phyloP scores from a whole-genome alignment of 331 rosid species.

The Cydonia oblonga region DNA sequence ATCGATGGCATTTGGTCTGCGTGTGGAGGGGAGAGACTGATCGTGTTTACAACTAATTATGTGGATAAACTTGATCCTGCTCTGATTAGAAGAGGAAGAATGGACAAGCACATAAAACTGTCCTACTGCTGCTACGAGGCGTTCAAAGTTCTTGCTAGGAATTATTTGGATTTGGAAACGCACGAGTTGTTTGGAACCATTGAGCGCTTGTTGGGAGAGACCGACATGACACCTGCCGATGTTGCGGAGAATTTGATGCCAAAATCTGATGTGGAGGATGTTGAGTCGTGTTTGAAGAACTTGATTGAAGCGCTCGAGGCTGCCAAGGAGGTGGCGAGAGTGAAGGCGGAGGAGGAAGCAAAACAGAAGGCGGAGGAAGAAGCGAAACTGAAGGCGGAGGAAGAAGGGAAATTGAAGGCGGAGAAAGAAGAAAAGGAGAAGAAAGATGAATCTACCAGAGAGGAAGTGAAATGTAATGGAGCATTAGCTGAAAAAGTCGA shows the following conservation, averaged over 20 bases:
- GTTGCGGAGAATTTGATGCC: constrained; percentile 90
- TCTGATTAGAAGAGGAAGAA: constrained; percentile 60
- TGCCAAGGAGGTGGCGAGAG: neutral
- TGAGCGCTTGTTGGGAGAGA: constrained; percentile 13
- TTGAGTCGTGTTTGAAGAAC: constrained; percentile 18
- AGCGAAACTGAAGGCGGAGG: neutral
- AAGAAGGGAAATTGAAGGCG: too few relatives aligned
- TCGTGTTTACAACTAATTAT: constrained; percentile 70
- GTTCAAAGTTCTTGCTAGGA: constrained; percentile 56
- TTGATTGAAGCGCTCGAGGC: neutral
- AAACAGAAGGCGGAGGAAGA: neutral
- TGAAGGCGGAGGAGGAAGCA: neutral
- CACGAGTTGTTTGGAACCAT: too few relatives aligned
- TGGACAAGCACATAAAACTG: constrained; percentile 12
- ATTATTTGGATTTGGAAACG: constrained; percentile 10
- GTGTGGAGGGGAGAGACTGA: constrained; percentile 4
- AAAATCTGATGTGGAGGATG: constrained; percentile 29
- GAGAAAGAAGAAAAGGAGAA: neutral
- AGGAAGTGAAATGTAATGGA: neutral
- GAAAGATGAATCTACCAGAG: too few relatives aligned
- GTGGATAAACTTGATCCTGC: constrained; percentile 74
- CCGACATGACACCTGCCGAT: constrained; percentile 62
- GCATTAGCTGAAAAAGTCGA: neutral
- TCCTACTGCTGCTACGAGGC: constrained; percentile 58
- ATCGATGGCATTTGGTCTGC: too few relatives aligned